Percentiles rank a stretch among this genome's conserved stretches.
Conservation (phyloP, 495 filamentous ascomycete species). For the Cercophora scortea region DNA sequence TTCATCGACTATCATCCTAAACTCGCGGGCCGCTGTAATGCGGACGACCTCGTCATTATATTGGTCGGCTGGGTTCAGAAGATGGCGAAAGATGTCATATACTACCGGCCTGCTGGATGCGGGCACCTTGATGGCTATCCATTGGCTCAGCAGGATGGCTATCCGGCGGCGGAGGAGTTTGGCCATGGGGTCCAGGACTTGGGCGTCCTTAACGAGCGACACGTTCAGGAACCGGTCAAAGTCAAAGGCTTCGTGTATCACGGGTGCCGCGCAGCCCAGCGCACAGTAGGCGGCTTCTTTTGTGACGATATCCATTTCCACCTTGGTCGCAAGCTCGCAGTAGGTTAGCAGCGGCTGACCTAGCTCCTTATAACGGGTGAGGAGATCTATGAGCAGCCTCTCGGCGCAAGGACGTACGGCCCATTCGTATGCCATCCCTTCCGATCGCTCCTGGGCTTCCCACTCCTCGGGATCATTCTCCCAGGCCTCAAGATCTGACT, state of each 20-base stretch:
- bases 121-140: slow-evolving; percentile 69
- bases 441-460: slow-evolving; percentile 75
- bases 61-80: slow-evolving; percentile 68
- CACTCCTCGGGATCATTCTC: slow-evolving; percentile 88
- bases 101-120: slow-evolving; percentile 59
- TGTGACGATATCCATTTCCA: slow-evolving; percentile 60
- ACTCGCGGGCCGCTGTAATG: slow-evolving; percentile 78
- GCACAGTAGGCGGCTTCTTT: slow-evolving; percentile 94
- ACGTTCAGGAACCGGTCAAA: slow-evolving; percentile 71
- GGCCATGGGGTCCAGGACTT: slow-evolving; percentile 65
- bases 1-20: slow-evolving; percentile 70
- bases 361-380: slow-evolving; percentile 75
- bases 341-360: slow-evolving; percentile 69
- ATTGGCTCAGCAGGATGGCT: slow-evolving; percentile 80
- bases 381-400: slow-evolving; percentile 85
- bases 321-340: slow-evolving; percentile 64
- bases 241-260: slow-evolving; percentile 61
- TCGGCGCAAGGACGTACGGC: slow-evolving; percentile 84
- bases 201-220: slow-evolving; percentile 71
- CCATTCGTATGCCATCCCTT: slow-evolving; percentile 77
- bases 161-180: slow-evolving; percentile 84
- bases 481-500: slow-evolving; percentile 80
- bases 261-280: slow-evolving; percentile 73
- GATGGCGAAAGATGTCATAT: slow-evolving; percentile 81
- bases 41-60: slow-evolving; percentile 89